Percentiles rank a stretch among this genome's conserved stretches.
Evolutionary conservation across 208 protist species (phyloP).

Genomic region (Angomonas ambiguus): DNA sequence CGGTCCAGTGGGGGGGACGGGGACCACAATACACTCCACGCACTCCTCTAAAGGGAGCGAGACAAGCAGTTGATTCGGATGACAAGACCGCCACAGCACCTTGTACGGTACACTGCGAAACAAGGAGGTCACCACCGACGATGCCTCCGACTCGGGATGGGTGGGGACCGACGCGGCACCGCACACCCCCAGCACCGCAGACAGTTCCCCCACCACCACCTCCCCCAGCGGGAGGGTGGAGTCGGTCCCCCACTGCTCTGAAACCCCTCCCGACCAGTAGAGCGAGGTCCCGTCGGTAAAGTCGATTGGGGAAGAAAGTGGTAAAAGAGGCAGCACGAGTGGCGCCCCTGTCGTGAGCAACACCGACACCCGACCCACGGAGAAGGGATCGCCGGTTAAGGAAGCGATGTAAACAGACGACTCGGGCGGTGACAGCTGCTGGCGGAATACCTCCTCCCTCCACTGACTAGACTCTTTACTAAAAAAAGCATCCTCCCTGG

Average conservation of each 20-base stretch:
- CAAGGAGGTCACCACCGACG: slow-evolving; percentile 21
- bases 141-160: neutral
- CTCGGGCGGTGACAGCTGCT: no score
- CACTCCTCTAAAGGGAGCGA: slow-evolving; percentile 78
- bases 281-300: slow-evolving; percentile 3
- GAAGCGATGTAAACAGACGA: slow-evolving; percentile 24
- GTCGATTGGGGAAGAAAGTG: slow-evolving; percentile 10
- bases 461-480: slow-evolving; percentile 1
- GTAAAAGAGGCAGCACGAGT: slow-evolving; percentile 18
- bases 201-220: slow-evolving; percentile 46
- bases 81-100: slow-evolving; percentile 44
- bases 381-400: slow-evolving; percentile 29
- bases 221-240: slow-evolving; percentile 25
- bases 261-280: neutral
- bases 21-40: slow-evolving; percentile 29
- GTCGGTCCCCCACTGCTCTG: neutral
- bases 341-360: slow-evolving; percentile 39
- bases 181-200: neutral
- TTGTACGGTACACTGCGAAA: slow-evolving; percentile 59
- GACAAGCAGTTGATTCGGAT: slow-evolving; percentile 32
- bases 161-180: neutral
- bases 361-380: slow-evolving; percentile 31
- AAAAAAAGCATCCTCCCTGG: neutral
- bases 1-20: no score
- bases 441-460: slow-evolving; percentile 14